Evolutionary conservation across 2,329 filamentous ascomycete genomes (phyloP), one percentile per base, ranked within the genome.

Genomic region (Ustilaginoidea virens): DNA sequence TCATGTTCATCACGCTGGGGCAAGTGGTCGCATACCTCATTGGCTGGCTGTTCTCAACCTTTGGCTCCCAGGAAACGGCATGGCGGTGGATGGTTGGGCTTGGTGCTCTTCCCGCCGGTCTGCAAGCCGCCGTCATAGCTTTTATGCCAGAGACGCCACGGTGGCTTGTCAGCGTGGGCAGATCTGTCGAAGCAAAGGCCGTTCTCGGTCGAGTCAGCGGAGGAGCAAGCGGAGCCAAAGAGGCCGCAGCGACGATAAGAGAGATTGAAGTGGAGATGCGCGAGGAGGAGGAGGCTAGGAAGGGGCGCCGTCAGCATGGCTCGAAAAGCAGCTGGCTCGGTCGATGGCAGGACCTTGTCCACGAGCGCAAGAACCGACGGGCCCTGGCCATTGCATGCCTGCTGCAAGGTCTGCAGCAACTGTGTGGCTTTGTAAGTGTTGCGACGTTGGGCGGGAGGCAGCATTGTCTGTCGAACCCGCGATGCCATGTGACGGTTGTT

Each of bases 31-130:
- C 87, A 2, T 94, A 94, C 51, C 48, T 92, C 2, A 56, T 85
- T 5, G 87, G 87, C 1, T 93, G 80, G 78, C 51, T 63, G 0
- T 76, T 92, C 26, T 66, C 72, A 5, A 63, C 67, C 32, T 59
- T 60, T 33, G 67, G 60, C 0, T 49, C 56, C 33, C 41, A 48
- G 14, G 46, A 44, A 20, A 67, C 64, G 9, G 82, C 79, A 2
- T 96, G 87, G 86, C 64, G 83, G 28, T 92, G 80, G 75, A 86
- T 93, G 69, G 85, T 94, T 1, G 86, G 86, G 0, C 53, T 94
- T 0, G 87, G 86, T 1, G 80, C 80, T 7, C 36, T 78, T 16
- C 87, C 87, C 0, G 86, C 85, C 0, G 49, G 69, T 0, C 31
- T 85, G 4, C 87, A 94, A 48, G 67, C 71, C 5, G 47, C 62